Conservation (phyloP, 2,329 filamentous ascomycete genomes). For the Colletotrichum gigasporum region DNA sequence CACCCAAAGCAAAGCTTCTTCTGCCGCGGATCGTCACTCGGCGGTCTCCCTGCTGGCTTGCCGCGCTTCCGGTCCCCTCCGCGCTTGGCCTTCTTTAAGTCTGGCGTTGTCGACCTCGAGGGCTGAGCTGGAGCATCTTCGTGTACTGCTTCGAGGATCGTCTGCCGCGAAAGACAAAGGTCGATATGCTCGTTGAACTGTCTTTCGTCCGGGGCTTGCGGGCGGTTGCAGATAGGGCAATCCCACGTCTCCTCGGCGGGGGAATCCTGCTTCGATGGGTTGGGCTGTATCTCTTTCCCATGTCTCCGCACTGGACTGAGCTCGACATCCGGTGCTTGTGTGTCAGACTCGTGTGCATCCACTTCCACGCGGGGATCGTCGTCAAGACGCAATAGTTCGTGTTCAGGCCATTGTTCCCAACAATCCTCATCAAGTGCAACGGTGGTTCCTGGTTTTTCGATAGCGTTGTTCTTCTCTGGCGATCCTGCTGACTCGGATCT, state of each 20-base stretch:
- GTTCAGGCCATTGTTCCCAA: constrained; percentile 76
- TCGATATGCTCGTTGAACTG: constrained; percentile 94
- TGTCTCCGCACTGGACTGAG: constrained; percentile 46
- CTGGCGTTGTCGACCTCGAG: constrained; percentile 40
- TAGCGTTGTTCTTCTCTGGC: constrained; percentile 29
- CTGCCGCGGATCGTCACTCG: constrained; percentile 54
- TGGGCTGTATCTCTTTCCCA: constrained; percentile 62
- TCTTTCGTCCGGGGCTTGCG: constrained; percentile 78
- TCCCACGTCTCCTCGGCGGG: constrained; percentile 70
- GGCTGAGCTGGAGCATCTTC: constrained; percentile 46
- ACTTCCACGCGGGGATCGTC: constrained; percentile 20
- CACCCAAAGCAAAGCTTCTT: constrained; percentile 63
- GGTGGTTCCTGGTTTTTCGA: constrained; percentile 47
- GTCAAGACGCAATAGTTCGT: constrained; percentile 57
- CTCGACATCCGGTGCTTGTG: constrained; percentile 65
- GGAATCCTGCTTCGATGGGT: constrained; percentile 46
- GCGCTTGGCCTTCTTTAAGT: constrained; percentile 47
- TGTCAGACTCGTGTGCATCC: constrained; percentile 59
- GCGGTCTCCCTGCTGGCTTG: constrained; percentile 43
- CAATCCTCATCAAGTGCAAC: constrained; percentile 51
- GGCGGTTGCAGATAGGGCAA: constrained; percentile 86
- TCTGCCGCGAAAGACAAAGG: constrained; percentile 84
- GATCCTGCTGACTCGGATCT: constrained; percentile 19
- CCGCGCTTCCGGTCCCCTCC: constrained; percentile 48
- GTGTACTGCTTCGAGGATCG: constrained; percentile 85